Percentiles rank a stretch among this genome's conserved stretches.
These are phyloP conservation scores for Penicillium corylophilum DNA, from an alignment of 2,329 filamentous ascomycete species.

Conservation along the genomic window DNA sequence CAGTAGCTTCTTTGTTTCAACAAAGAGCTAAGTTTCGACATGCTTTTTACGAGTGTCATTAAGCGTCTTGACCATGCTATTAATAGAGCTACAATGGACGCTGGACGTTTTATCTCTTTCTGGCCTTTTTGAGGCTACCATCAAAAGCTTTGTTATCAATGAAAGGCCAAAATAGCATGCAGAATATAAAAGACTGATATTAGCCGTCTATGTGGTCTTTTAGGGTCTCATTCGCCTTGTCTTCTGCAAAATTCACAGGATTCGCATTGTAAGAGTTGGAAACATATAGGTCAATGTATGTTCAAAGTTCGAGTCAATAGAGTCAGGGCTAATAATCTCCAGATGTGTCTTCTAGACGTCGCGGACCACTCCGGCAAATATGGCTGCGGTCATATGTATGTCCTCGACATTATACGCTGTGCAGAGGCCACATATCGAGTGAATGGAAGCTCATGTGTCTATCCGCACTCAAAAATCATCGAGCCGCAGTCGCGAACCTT, in stretches of 20 bases:
- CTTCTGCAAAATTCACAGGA: not conserved
- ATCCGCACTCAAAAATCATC: not conserved
- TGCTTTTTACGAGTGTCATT: not conserved
- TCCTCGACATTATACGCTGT: constrained; percentile 2
- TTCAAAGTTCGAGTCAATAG: not conserved
- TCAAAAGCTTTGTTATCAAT: not conserved
- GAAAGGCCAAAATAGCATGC: not conserved
- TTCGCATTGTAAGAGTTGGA: not conserved
- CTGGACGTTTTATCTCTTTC: not conserved
- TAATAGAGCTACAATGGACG: not conserved
- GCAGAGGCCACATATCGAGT: not conserved
- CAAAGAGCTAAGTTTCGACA: not conserved
- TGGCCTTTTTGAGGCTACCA: too few relatives aligned
- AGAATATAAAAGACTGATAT: not conserved
- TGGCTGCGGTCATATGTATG: constrained; percentile 11
- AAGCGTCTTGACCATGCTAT: not conserved
- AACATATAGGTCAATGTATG: not conserved
- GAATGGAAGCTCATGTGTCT: not conserved
- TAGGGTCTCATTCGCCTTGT: not conserved
- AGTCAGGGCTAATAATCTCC: not conserved
- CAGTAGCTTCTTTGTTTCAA: not conserved
- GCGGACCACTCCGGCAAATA: constrained; percentile 4
- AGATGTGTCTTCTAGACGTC: constrained; percentile 10
- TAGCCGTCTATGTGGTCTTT: not conserved
- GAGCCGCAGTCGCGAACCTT: not conserved